Base-by-base conservation (phyloP, 2,329 filamentous ascomycete species). In the Cladosporium sp. region DNA sequence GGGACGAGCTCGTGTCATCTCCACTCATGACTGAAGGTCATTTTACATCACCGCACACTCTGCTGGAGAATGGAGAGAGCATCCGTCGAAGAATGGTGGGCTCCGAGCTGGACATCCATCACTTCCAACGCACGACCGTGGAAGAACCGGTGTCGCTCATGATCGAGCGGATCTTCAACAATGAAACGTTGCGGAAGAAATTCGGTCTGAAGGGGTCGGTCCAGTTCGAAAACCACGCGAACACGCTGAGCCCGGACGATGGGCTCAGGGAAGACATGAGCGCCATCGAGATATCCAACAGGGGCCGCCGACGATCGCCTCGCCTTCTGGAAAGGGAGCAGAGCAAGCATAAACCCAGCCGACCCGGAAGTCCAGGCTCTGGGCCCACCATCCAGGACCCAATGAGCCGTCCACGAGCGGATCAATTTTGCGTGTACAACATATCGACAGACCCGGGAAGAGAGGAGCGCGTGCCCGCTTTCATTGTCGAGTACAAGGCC, bases 381-480 rank as follows among this genome's bases (percentile, higher is more conserved):
- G 29, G n/a, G 29, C n/a, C 40, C 7, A n/a, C 8, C 18, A 4
- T 17, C 40, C n/a, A n/a, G n/a, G n/a, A n/a, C n/a, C n/a, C n/a
- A n/a, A 42, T 22, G 18, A 42, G 12, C n/a, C 40, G 40, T n/a
- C 40, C 40, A 9, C 40, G 40, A 42, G 40, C 40, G 17, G 40
- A 42, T 9, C 40, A 42, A 12, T 42, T 42, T n/a, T 42, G 40
- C 40, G 40, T 29, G 29, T 42, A 42, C 40, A 42, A 42, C n/a
- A 42, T 42, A 3, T 30, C 40, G 22, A 42, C 40, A 29, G 40
- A 42, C 12, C 24, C 20, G 20, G 20, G 29, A 18, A 29, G 24
- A n/a, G 40, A 42, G 24, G 40, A 42, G 18, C 20, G 40, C 18
- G 40, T 42, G 20, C 40, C 40, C 15, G 40, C 20, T 12, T 42